Conservation (phyloP, 179 eudicot genomes). For the Camellia oleifera region DNA sequence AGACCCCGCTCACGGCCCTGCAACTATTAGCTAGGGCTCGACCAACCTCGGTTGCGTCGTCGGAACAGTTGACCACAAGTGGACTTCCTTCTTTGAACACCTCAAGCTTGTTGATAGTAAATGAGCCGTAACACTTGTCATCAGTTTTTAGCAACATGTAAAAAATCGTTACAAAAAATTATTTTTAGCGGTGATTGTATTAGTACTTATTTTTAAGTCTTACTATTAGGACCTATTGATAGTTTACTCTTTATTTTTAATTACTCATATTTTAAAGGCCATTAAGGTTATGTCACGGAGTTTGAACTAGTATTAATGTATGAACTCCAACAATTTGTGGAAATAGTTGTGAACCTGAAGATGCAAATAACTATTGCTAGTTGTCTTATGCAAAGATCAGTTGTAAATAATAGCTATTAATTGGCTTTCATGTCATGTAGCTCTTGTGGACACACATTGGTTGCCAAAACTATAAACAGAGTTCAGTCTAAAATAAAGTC, state of each 20-base stretch:
- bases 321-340: neutral
- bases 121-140: slow-evolving; percentile 40
- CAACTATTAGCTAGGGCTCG: slow-evolving; percentile 80
- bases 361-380: slow-evolving; percentile 1
- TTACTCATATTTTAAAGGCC: neutral
- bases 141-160: no score
- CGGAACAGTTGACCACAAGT: slow-evolving; percentile 71
- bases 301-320: neutral
- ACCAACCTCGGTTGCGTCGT: slow-evolving; percentile 67
- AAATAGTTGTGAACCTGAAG: neutral
- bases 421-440: slow-evolving; percentile 29
- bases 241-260: no score
- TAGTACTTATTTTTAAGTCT: no score
- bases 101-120: slow-evolving; percentile 64
- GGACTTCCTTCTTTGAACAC: slow-evolving; percentile 91
- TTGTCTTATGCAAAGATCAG: neutral
- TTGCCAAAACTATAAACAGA: slow-evolving; percentile 44
- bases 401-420: no score
- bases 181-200: no score
- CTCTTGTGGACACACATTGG: slow-evolving; percentile 71
- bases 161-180: no score
- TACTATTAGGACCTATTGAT: no score
- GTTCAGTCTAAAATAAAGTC: neutral
- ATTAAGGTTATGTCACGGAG: no score
- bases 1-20: slow-evolving; percentile 75